phyloP scores from a whole-genome alignment of 2,329 filamentous ascomycete species.

The Pseudogymnoascus sp. region DNA sequence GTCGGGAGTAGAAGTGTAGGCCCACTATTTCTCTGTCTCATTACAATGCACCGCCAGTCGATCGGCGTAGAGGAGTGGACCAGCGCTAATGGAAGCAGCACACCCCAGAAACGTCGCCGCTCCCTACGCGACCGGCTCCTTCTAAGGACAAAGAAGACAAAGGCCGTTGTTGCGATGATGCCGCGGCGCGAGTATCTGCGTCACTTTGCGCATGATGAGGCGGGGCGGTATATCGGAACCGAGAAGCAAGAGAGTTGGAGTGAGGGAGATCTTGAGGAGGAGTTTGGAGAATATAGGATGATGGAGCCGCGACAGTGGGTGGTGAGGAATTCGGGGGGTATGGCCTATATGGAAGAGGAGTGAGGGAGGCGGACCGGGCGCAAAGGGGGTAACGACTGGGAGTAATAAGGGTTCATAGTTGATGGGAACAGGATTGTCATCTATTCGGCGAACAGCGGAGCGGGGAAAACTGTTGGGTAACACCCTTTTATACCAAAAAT shows the following conservation, averaged over 20 bases:
- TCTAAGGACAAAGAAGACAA: slow-evolving; percentile 13
- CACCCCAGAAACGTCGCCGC: neutral
- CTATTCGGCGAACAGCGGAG: neutral
- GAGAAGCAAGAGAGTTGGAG: slow-evolving; percentile 15
- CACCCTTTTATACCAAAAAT: neutral
- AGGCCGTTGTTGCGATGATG: slow-evolving; percentile 24
- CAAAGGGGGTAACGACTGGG: neutral
- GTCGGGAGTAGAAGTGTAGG: slow-evolving; percentile 4
- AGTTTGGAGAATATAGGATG: slow-evolving; percentile 17
- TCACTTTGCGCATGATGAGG: slow-evolving; percentile 24
- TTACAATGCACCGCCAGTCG: neutral
- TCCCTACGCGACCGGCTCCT: neutral
- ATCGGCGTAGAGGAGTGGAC: neutral
- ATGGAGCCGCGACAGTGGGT: neutral
- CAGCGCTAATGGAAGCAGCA: neutral
- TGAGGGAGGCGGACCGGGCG: neutral
- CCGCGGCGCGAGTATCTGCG: slow-evolving; percentile 26
- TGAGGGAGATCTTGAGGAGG: slow-evolving; percentile 20
- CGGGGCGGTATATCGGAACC: slow-evolving; percentile 22
- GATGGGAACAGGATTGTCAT: neutral
- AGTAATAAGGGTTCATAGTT: neutral
- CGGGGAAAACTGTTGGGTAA: neutral
- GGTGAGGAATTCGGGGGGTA: neutral
- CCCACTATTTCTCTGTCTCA: neutral
- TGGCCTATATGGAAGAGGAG: neutral